Conservation (phyloP, 768 basidiomycete species). For the Boletus speciosus region DNA sequence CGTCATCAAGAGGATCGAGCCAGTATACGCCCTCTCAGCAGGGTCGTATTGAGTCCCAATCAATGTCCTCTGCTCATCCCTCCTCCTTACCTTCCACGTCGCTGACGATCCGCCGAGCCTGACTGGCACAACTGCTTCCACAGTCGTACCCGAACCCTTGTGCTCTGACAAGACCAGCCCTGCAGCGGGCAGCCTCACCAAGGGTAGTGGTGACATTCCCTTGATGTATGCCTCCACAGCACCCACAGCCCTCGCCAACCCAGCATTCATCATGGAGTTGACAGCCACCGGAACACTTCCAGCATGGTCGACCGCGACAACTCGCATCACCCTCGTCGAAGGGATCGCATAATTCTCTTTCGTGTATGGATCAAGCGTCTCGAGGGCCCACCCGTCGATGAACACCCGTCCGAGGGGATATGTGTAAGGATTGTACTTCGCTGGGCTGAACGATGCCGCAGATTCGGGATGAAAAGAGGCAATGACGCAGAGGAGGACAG, state of each 20-base stretch:
- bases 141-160: constrained; percentile 30
- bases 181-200: constrained; percentile 64
- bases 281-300: constrained; percentile 82
- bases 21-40: constrained; percentile 48
- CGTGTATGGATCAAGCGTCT: constrained; percentile 94
- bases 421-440: constrained; percentile 71
- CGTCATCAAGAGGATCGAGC: constrained; percentile 45
- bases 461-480: constrained; percentile 77
- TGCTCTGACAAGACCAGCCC: constrained; percentile 57
- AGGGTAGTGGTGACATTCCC: constrained; percentile 58
- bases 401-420: constrained; percentile 79
- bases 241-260: constrained; percentile 67
- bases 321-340: constrained; percentile 81
- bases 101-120: constrained; percentile 28
- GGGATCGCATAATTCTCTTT: constrained; percentile 93
- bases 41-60: constrained; percentile 53
- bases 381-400: constrained; percentile 92
- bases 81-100: constrained; percentile 56
- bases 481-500: constrained; percentile 78
- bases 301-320: constrained; percentile 83
- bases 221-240: constrained; percentile 74
- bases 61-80: constrained; percentile 56
- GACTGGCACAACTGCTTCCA: constrained; percentile 33
- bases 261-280: constrained; percentile 81
- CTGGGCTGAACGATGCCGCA: constrained; percentile 47